These are phyloP conservation scores for Astrocystis sublimbata DNA, from an alignment of 495 filamentous ascomycete genomes.

Conservation along the genomic window DNA sequence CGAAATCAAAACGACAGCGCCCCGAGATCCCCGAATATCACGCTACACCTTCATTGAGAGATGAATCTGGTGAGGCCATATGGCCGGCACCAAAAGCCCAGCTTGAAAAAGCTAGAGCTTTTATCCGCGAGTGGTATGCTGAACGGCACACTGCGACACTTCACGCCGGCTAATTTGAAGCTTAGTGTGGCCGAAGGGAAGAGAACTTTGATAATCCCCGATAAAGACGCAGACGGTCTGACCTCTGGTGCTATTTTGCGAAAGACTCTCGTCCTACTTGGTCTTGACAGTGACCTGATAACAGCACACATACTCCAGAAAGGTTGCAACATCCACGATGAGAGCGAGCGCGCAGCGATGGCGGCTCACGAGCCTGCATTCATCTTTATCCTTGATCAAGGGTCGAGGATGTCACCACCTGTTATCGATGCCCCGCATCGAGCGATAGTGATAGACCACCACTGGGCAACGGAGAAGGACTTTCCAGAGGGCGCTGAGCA, in stretches of 20 bases:
- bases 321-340: constrained; percentile 52
- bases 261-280: constrained; percentile 54
- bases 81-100: constrained; percentile 57
- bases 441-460: constrained; percentile 61
- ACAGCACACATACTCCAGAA: constrained; percentile 54
- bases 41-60: constrained; percentile 32
- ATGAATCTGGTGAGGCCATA: constrained; percentile 44
- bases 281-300: constrained; percentile 46
- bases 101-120: constrained; percentile 45
- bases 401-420: constrained; percentile 50
- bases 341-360: constrained; percentile 49
- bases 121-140: constrained; percentile 56
- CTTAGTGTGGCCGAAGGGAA: constrained; percentile 25
- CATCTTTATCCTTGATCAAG: constrained; percentile 63
- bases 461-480: constrained; percentile 47
- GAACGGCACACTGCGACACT: not conserved
- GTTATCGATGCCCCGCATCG: constrained; percentile 43
- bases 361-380: constrained; percentile 45
- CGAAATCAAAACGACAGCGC: constrained; percentile 27
- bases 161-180: constrained; percentile 21
- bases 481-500: constrained; percentile 52
- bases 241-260: constrained; percentile 58
- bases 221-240: constrained; percentile 64
- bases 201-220: constrained; percentile 54
- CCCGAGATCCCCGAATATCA: constrained; percentile 41